Evolutionary conservation across 139 green algal genomes (phyloP), one percentile per base, ranked within the genome.

Genomic region (Tetraselmis striata): DNA sequence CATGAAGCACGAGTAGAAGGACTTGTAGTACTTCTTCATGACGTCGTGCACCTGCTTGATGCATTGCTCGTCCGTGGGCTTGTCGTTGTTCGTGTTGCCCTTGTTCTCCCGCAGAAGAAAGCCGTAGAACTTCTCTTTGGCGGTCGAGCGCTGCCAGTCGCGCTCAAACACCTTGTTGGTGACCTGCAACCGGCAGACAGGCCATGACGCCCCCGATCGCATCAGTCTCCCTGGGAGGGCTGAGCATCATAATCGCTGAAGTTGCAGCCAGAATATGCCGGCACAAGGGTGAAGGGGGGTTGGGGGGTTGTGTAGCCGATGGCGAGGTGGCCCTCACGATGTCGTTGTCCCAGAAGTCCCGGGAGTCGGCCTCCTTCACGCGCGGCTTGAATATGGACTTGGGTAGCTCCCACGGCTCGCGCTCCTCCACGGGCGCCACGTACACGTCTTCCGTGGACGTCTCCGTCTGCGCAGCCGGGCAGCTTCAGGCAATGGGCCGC

Each of bases 111-210:
- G 83, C 0, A 31, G 76, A 67, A 95, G 79, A 88, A 94, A 93
- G 45, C 80, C 85, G 0, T 85, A 91, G 86, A 95, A 95, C 86
- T 95, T 95, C 85, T 95, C 92, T 83, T 95, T 95, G 77, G 29
- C 75, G 77, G 80, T 89, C 1, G 88, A 87, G 24, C 89, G 86
- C 76, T 79, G 29, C 92, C 92, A 95, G 84, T 94, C 90, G 26
- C 83, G 83, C 84, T 94, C 90, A 80, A 94, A 95, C 85, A 92
- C 92, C 78, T 90, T 92, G 58, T 91, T 85, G 58, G 91, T 30
- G 11, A 83, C 84, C 86, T 92, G 84, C 29, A 79, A 79, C 29
- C 5, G 18, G 76, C 18, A 79, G 11, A 58, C 29, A 81, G 26
- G 22, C n/a, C 26, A 77, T 31, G 23, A n/a, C n/a, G n/a, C n/a